A percentile compares a stretch with the other conserved stretches of the same genome.
phyloP scores from a whole-genome alignment of 345 rosid genomes.

The Aquilaria yunnanensis region DNA sequence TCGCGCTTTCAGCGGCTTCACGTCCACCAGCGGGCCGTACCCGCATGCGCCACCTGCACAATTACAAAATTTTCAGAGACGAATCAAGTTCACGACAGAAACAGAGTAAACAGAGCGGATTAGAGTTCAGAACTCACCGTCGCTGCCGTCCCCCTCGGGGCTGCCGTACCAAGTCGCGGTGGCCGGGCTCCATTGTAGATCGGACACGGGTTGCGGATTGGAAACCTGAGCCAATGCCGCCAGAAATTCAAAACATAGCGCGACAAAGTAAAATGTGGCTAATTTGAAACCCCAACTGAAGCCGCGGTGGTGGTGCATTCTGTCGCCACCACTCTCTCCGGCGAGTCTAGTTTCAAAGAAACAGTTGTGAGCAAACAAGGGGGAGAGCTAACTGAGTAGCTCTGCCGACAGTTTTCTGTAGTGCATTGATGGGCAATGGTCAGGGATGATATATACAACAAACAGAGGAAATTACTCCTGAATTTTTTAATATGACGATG shows the following conservation, averaged over 20 bases:
- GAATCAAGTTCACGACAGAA: background rate
- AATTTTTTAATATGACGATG: constrained; percentile 9
- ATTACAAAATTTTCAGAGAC: too few relatives aligned
- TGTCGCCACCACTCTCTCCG: constrained; percentile 11
- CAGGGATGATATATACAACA: constrained; percentile 16
- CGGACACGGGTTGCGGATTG: constrained; percentile 15
- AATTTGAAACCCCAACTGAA: constrained; percentile 10
- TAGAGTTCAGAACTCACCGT: constrained; percentile 33
- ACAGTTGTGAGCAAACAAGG: background rate
- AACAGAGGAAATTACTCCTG: constrained; percentile 2
- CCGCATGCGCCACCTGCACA: constrained; percentile 94
- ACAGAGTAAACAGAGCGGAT: background rate
- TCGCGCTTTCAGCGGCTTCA: constrained; percentile 74
- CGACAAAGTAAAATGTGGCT: background rate
- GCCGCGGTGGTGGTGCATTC: constrained; percentile 35
- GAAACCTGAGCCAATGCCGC: constrained; percentile 21
- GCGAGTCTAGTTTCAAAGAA: background rate
- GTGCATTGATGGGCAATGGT: background rate
- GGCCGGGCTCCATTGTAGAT: constrained; percentile 69
- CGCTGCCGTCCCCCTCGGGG: constrained; percentile 97
- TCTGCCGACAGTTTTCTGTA: constrained; percentile 26
- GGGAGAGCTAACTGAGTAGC: background rate
- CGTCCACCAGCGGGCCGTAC: constrained; percentile 83
- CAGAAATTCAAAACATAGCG: constrained; percentile 15
- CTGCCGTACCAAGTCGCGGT: constrained; percentile 98